Base-by-base conservation (phyloP, 371 early-diverging fungal genomes). In the Apophysomyces elegans region DNA sequence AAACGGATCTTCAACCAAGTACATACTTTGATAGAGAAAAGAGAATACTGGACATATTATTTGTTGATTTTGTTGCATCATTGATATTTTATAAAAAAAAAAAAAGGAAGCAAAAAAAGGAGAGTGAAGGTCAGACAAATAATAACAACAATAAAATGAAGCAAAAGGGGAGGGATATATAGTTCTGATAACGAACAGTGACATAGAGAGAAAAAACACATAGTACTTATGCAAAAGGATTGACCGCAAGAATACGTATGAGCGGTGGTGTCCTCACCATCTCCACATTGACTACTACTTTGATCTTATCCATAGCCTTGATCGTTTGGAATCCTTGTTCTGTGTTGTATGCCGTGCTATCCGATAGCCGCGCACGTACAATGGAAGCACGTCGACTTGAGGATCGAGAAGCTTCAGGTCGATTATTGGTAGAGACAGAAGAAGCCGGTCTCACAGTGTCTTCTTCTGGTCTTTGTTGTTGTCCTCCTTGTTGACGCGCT, bases 211-310 rank as follows among this genome's bases (percentile, higher is more conserved):
- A 21, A 35, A 50, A 50, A 47, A 14, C 11, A n/a, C 11, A 47
- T 14, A 47, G 5, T 36, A 38, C 16, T 46, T 65, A 72, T 38
- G 72, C 72, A 60, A 71, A 75, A 16, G 92, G 92, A 65, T 90
- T 86, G 58, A 84, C 85, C 18, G 90, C 86, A 63, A 85, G 74
- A 21, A 90, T 78, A 66, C 88, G 84, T 61, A 89, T 81, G 38
- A 87, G 80, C 46, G 90, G 90, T 7, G 91, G 93, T 7, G 90
- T 88, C 38, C 83, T 77, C n/a, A 80, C 75, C 63, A 88, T 86
- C 64, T 90, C 86, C 9, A 86, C 83, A 4, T 86, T 85, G 45
- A 92, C 78, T 65, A 85, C 80, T 5, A 90, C 88, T 54, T 77
- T 65, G 60, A 92, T 71, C 58, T 74, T 78, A 58, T 86, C 85